These are phyloP conservation scores for Triadica sebifera DNA, from an alignment of 345 rosid species.

Conservation along the genomic window DNA sequence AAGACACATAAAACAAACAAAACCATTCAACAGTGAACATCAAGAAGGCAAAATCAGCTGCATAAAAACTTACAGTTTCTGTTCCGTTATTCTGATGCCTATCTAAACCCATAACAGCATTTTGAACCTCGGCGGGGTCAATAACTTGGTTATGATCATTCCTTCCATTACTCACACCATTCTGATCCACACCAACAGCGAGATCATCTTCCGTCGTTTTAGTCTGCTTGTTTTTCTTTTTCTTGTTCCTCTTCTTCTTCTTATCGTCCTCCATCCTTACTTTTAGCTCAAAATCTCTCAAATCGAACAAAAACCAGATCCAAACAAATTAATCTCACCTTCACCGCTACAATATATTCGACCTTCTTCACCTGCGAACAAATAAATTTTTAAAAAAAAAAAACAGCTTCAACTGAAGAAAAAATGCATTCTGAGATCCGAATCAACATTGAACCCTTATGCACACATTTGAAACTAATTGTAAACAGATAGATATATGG, in stretches of 20 bases:
- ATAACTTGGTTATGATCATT: slow-evolving; percentile 15
- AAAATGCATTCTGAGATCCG: neutral
- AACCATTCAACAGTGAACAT: neutral
- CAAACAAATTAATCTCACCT: neutral
- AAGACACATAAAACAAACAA: neutral
- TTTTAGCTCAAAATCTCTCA: neutral
- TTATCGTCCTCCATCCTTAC: slow-evolving; percentile 58
- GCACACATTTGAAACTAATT: neutral
- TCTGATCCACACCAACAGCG: slow-evolving; percentile 24
- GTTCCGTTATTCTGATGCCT: slow-evolving; percentile 29
- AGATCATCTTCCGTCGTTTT: slow-evolving; percentile 34
- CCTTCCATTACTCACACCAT: slow-evolving; percentile 28
- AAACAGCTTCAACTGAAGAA: neutral
- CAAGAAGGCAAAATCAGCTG: neutral
- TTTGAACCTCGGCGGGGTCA: slow-evolving; percentile 12
- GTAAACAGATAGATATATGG: neutral
- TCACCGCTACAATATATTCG: neutral
- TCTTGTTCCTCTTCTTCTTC: slow-evolving; percentile 65
- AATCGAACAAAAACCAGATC: neutral
- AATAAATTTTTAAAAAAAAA: neutral
- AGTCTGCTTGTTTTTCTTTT: slow-evolving; percentile 54
- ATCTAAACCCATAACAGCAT: slow-evolving; percentile 20
- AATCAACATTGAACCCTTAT: neutral
- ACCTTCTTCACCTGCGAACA: slow-evolving; percentile 5
- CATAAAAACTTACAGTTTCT: slow-evolving; percentile 35